Evolutionary conservation across 371 early-diverging fungal species (phyloP).

Genomic region (Blyttiomyces sp.): DNA sequence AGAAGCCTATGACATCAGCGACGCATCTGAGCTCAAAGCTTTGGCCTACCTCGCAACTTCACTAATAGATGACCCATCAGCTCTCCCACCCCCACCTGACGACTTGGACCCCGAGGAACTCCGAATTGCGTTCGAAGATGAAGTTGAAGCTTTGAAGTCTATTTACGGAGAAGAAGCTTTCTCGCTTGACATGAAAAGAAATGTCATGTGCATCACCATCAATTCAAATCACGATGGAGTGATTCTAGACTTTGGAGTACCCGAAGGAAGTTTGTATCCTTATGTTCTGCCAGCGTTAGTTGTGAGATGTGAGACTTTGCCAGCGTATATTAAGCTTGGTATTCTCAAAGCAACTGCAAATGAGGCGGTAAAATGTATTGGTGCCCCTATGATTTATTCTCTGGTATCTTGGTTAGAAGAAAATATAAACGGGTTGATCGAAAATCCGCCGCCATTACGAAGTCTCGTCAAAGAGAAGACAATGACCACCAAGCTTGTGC

Average conservation of each 20-base stretch:
- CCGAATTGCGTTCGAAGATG: slow-evolving; percentile 43
- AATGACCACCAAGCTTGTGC: background rate
- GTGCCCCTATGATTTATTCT: slow-evolving; percentile 67
- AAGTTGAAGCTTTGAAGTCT: slow-evolving; percentile 60
- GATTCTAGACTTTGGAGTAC: slow-evolving; percentile 2
- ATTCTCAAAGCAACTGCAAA: slow-evolving; percentile 56
- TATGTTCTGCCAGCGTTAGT: slow-evolving; percentile 61
- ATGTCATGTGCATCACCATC: slow-evolving; percentile 10
- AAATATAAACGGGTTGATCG: slow-evolving; percentile 50
- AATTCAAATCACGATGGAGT: background rate
- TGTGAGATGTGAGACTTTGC: slow-evolving; percentile 58
- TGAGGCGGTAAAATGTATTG: slow-evolving; percentile 54
- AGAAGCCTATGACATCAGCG: slow-evolving; percentile 42
- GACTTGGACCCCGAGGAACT: slow-evolving; percentile 30
- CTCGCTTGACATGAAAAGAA: background rate
- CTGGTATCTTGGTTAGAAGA: slow-evolving; percentile 69
- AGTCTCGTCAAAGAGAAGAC: background rate
- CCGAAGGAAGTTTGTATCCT: slow-evolving; percentile 50
- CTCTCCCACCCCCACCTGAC: slow-evolving; percentile 15
- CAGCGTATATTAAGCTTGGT: slow-evolving; percentile 69
- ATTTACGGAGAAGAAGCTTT: slow-evolving; percentile 53
- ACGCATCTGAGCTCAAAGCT: slow-evolving; percentile 53
- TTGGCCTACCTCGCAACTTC: slow-evolving; percentile 39
- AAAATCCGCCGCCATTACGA: slow-evolving; percentile 60
- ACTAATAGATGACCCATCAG: slow-evolving; percentile 28